phyloP scores from a whole-genome alignment of 805 yeast genomes.

The Candida oleophila region DNA sequence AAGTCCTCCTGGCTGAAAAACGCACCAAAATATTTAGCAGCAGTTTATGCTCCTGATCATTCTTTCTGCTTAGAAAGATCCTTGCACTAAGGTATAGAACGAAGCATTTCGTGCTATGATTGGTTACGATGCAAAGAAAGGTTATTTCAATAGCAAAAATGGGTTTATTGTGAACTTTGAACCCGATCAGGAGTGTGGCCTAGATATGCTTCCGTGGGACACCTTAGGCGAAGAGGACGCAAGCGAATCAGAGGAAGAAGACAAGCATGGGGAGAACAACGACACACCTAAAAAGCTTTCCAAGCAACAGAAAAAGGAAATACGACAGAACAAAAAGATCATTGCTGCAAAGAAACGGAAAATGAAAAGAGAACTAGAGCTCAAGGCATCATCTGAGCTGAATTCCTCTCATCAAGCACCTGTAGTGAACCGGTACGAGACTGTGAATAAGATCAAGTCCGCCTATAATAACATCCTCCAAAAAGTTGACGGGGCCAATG shows the following conservation, averaged over 20 bases:
- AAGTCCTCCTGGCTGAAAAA: neutral
- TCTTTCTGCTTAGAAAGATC: no score
- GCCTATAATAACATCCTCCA: slow-evolving; percentile 15
- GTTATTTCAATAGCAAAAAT: neutral
- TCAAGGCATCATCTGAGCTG: neutral
- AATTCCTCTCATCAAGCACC: neutral
- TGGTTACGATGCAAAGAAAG: neutral
- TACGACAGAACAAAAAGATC: slow-evolving; percentile 21
- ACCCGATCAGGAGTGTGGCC: slow-evolving; percentile 30
- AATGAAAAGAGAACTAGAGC: slow-evolving; percentile 13
- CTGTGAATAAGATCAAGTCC: slow-evolving; percentile 17
- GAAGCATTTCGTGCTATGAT: no score
- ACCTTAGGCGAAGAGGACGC: slow-evolving; percentile 7
- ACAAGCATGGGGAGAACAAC: slow-evolving; percentile 6
- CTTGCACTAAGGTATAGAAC: no score
- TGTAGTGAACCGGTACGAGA: slow-evolving; percentile 12
- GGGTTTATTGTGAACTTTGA: neutral
- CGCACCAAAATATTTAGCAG: no score
- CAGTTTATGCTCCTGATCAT: no score
- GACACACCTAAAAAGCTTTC: slow-evolving; percentile 11
- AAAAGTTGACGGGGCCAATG: slow-evolving; percentile 8
- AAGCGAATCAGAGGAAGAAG: slow-evolving; percentile 7
- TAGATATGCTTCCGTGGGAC: slow-evolving; percentile 42
- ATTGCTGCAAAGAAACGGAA: slow-evolving; percentile 13
- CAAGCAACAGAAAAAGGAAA: slow-evolving; percentile 20